Conservation (phyloP, 2,329 filamentous ascomycete genomes). For the Talaromyces sp. region DNA sequence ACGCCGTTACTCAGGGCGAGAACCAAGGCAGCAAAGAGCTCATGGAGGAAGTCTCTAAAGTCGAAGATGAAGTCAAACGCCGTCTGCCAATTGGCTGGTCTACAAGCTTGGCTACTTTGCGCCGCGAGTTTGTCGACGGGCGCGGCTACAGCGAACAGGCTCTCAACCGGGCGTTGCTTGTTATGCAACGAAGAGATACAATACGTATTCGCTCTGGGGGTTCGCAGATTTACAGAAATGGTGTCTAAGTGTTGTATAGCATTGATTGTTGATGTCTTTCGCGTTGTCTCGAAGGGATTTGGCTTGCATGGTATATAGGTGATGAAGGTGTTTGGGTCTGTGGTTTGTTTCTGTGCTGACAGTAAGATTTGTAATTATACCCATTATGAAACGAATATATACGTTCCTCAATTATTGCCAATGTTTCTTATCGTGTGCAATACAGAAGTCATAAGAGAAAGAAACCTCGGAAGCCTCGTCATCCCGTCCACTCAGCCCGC, state of each 20-base stretch:
- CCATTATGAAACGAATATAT: not conserved
- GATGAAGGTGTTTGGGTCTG: constrained; percentile 12
- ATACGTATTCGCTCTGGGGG: constrained; percentile 49
- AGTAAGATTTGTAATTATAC: not conserved
- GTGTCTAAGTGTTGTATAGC: constrained; percentile 32
- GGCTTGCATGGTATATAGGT: constrained; percentile 16
- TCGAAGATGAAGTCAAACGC: constrained; percentile 84
- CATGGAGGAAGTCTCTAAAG: constrained; percentile 80
- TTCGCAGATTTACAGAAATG: constrained; percentile 48
- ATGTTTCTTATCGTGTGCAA: not conserved
- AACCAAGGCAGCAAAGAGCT: constrained; percentile 80
- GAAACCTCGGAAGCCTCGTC: not conserved
- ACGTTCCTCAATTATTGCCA: not conserved
- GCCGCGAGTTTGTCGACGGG: constrained; percentile 85
- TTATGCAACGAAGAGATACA: constrained; percentile 82
- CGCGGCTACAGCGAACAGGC: constrained; percentile 86
- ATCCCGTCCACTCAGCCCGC: not conserved
- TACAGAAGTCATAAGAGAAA: not conserved
- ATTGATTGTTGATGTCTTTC: constrained; percentile 2
- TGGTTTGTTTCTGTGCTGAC: not conserved
- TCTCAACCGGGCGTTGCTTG: constrained; percentile 76
- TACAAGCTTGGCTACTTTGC: constrained; percentile 79
- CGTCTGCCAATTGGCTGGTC: constrained; percentile 93
- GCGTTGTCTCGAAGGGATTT: not conserved
- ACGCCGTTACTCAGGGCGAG: constrained; percentile 87